Conservation (phyloP, 2,329 filamentous ascomycete genomes). For the Ophiostoma australiae region DNA sequence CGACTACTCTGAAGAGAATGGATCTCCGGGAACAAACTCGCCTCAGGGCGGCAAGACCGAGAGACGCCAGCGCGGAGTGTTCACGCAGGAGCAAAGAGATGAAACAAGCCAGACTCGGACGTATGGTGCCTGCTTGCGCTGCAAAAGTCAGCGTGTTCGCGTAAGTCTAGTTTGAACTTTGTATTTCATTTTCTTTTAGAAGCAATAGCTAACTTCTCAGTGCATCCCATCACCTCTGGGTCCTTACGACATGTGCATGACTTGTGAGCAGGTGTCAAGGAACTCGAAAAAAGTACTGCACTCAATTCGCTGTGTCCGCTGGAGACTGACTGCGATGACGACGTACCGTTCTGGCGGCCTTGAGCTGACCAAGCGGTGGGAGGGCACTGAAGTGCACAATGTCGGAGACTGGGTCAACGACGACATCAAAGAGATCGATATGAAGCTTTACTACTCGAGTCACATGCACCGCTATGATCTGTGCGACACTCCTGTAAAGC, state of each 20-base stretch:
- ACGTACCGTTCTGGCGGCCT: constrained; percentile 44
- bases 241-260: constrained; percentile 34
- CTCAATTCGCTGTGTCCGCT: constrained; percentile 41
- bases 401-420: constrained; percentile 36
- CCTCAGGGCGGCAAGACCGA: neutral
- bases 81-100: constrained; percentile 31
- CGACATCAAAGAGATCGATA: constrained; percentile 34
- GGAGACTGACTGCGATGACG: constrained; percentile 40
- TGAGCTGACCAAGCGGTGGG: constrained; percentile 42
- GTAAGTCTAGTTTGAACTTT: constrained; percentile 33
- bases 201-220: constrained; percentile 14
- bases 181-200: too few species aligned
- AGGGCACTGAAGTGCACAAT: constrained; percentile 40
- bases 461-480: constrained; percentile 35
- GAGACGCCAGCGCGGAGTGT: constrained; percentile 25
- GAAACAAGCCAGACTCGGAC: constrained; percentile 37
- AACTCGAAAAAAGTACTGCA: constrained; percentile 47
- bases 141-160: constrained; percentile 42
- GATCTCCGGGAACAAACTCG: neutral
- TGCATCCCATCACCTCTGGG: constrained; percentile 30
- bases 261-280: constrained; percentile 38
- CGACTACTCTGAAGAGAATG: neutral
- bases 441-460: constrained; percentile 32
- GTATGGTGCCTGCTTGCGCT: constrained; percentile 42
- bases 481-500: constrained; percentile 35